Evolutionary conservation across 192 early-diverging fungal species (phyloP), one percentile per base, ranked within the genome.

Genomic region (Ambispora gerdemannii): DNA sequence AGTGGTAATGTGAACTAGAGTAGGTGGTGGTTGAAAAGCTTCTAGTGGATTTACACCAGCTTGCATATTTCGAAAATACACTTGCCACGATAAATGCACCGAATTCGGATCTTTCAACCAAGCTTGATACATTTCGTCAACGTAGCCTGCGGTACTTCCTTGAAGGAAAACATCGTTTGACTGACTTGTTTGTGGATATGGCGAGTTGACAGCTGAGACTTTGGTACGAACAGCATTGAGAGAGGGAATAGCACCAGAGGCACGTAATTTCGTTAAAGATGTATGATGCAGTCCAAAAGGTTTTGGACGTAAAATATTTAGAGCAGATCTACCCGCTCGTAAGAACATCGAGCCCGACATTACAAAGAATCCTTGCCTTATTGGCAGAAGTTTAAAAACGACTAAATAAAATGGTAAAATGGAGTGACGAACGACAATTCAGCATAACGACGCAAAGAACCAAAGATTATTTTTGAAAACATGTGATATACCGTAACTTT

Each of bases 71-170:
- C 86, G 87, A 77, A 99, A 99, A 84, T 99, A 99, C 15, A 92
- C 85, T 74, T 94, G 94, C 97, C 97, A 99, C 60, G 94, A 95
- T 49, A 92, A 81, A 77, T 97, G 95, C 24, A 99, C 97, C 4
- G 91, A 91, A 47, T 79, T 80, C 15, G 97, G 95, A 70, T 99
- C 93, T 72, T 84, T 84, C 32, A 85, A 83, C 91, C 95, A 99
- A 27, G 94, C 93, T 63, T 84, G 81, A 85, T 95, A 97, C 95
- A 98, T 97, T 56, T 95, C 91, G 74, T 96, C 94, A 77, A 99
- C 87, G 76, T 97, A 97, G 58, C 81, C 78, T 28, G 90, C 88
- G 50, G 91, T 88, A 68, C 86, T 89, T 50, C 94, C 93, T 75
- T 91, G 92, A 58, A 96, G 78, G 81, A 98, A 98, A 50, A 78